Base-by-base conservation (phyloP, 345 rosid species). In the Triadica sebifera region DNA sequence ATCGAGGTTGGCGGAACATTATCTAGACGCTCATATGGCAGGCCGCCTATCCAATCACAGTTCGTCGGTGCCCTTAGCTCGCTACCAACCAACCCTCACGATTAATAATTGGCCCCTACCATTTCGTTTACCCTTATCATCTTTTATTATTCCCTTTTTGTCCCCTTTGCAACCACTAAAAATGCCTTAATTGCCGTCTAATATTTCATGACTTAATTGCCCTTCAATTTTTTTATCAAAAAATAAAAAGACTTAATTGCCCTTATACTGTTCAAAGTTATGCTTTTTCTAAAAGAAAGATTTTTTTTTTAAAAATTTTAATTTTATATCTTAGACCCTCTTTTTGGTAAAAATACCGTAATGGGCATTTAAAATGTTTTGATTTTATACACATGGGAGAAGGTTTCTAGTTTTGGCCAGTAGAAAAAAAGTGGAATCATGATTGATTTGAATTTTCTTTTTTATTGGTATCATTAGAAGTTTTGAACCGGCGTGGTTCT, bases 31-130 rank as follows among this genome's bases (percentile, higher is more conserved):
- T 50, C 69, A 16, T 11, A 67, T 22, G 87, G 78, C 78, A 75
- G 85, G 87, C 86, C 81, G 83, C 66, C 87, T 78, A 78, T 80
- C 88, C 90, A 87, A 87, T 87, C 83, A 80, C 56, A 67, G 45
- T 73, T 67, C 86, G 88, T 85, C 85, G 90, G 88, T 83, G 88
- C 78, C 83, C 63, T 47, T 41, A 49, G 56, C 73, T 51, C 15
- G 29, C 77, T 50, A 61, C 82, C 82, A 77, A 74, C 85, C 69
- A 82, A 75, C 82, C 53, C 76, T 22, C 75, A 22, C 67, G 59
- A 49, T 60, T 79, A 66, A 64, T 80, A 17, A 55, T 73, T 61
- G 38, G 7, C 47, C 53, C 25, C 22, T 12, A 13, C 49, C 74
- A 65, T 5, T 12, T 55, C 17, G 49, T 67, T 65, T 67, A 16